Evolutionary conservation across 805 yeast genomes (phyloP).

Genomic region (Nakazawaea pomicola): DNA sequence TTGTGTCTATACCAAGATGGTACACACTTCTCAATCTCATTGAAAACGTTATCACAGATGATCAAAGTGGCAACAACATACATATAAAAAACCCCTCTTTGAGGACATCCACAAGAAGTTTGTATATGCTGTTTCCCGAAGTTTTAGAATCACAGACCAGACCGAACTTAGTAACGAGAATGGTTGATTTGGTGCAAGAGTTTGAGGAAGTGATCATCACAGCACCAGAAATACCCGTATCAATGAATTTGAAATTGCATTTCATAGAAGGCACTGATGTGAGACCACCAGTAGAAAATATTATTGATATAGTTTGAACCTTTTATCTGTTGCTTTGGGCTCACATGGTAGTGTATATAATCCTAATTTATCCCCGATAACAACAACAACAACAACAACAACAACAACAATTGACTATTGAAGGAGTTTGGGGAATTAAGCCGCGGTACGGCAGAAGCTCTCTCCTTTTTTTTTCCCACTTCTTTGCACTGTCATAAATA

Average conservation of each 20-base stretch:
- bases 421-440: too few relatives aligned
- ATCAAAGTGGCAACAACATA: conserved; percentile 21
- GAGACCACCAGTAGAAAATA: conserved; percentile 34
- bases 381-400: too few relatives aligned
- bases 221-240: conserved; percentile 46
- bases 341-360: too few relatives aligned
- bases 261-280: conserved; percentile 18
- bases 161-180: conserved; percentile 31
- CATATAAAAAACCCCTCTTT: conserved; percentile 41
- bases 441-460: too few relatives aligned
- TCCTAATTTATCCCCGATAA: too few relatives aligned
- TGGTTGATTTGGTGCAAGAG: conserved; percentile 31
- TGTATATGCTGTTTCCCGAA: conserved; percentile 46
- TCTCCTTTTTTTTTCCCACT: too few relatives aligned
- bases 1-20: conserved; percentile 8
- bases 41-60: conserved; percentile 27
- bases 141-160: conserved; percentile 40
- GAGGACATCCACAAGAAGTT: conserved; percentile 30
- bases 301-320: conserved; percentile 1
- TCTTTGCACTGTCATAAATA: too few relatives aligned
- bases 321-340: too few relatives aligned
- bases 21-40: conserved; percentile 38
- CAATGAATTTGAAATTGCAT: conserved; percentile 18
- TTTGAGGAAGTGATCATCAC: conserved; percentile 48
- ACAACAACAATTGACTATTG: too few relatives aligned